A percentile compares a stretch with the other conserved stretches of the same genome.
These are phyloP conservation scores for Alternaria gaisen DNA, from an alignment of 2,329 filamentous ascomycete species.

Conservation along the genomic window DNA sequence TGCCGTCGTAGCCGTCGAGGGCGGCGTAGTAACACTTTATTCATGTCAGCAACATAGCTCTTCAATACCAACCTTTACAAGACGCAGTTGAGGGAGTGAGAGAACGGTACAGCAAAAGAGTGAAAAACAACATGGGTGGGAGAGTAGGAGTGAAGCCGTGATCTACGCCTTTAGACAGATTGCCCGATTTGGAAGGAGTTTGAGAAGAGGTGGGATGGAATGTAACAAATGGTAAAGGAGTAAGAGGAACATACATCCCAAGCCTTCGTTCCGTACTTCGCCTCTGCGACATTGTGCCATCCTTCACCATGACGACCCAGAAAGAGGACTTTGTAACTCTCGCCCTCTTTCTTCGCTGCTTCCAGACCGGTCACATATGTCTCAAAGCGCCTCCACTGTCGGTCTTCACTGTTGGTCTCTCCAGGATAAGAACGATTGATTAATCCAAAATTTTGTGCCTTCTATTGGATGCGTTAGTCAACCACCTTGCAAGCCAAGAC, in stretches of 20 bases:
- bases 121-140: not conserved
- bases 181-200: not conserved
- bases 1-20: slow-evolving; percentile 69
- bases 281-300: slow-evolving; percentile 70
- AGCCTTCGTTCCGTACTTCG: slow-evolving; percentile 71
- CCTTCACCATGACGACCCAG: slow-evolving; percentile 76
- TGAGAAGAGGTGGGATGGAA: not conserved
- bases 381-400: slow-evolving; percentile 69
- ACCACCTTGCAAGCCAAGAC: not conserved
- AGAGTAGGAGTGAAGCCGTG: not conserved
- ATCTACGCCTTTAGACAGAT: not conserved
- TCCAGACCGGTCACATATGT: slow-evolving; percentile 65
- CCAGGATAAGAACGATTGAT: slow-evolving; percentile 68
- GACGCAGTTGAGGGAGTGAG: not conserved
- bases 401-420: slow-evolving; percentile 43
- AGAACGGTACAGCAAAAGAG: not conserved
- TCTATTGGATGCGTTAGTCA: not conserved
- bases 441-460: slow-evolving; percentile 68
- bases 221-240: not conserved
- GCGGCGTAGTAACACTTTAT: slow-evolving; percentile 69
- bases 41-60: not conserved
- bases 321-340: slow-evolving; percentile 72
- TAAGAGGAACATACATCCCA: slow-evolving; percentile 67
- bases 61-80: not conserved
- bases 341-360: slow-evolving; percentile 50